Base-by-base conservation (phyloP, 305 asterid species). In the Salvia sclarea region DNA sequence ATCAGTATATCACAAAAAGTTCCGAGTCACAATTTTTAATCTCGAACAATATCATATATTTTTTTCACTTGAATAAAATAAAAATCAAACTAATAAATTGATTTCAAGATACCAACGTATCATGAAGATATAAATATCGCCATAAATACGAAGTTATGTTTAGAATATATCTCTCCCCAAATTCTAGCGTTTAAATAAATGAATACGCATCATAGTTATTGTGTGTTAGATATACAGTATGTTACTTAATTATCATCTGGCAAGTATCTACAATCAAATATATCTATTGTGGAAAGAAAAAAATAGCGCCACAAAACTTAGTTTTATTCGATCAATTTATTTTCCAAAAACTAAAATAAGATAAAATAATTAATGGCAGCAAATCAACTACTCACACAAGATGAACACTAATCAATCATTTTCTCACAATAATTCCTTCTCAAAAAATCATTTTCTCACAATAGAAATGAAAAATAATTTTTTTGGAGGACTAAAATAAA, bases 301-400 rank as follows among this genome's bases (percentile, higher is more conserved):
- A 55, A 8, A 1, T 55, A 18, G 13, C 17, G 56, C 64, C 64
- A 57, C 63, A 48, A 10, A 56, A 3, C 14, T 48, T 9, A 41
- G 28, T 53, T 40, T 47, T 22, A 20, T 20, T 40, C 4, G 4
- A 41, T 57, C 22, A 2, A 33, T 13, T 59, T 20, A 12, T 18
- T 49, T 28, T 21, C 20, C 1, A 0, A 21, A 20, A 14, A 4
- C 0, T 3, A 8, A 31, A 40, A 12, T 59, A 13, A 45, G 6
- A 55, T 2, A 41, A 43, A 37, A 57, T 6, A 41, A 66, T 61
- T 58, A 66, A 58, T 66, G 66, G 66, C 24, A 55, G 61, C 16
- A 14, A 59, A 44, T 33, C 21, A 31, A 62, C 37, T 10, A 12
- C 40, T 25, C 25, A 20, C 14, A 7, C 31, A 25, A 22, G 63